Conservation (phyloP, 2,329 filamentous ascomycete species). For the Bertia moriformis region DNA sequence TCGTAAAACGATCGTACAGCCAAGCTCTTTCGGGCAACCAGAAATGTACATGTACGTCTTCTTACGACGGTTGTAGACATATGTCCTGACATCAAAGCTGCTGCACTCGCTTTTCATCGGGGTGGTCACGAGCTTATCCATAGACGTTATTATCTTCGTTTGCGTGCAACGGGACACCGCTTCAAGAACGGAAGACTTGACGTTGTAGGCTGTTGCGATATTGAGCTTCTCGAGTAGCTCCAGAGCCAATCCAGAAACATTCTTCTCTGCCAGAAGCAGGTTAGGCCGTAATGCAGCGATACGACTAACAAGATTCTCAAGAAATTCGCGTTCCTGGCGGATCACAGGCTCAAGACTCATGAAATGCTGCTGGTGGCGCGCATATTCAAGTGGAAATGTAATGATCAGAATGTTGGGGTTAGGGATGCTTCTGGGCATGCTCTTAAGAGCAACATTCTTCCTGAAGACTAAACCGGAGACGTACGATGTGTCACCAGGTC, state of each 20-base stretch:
- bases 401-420: slow-evolving; percentile 83
- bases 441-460: slow-evolving; percentile 91
- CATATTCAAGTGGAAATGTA: slow-evolving; percentile 90
- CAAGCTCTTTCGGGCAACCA: slow-evolving; percentile 75
- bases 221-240: slow-evolving; percentile 77
- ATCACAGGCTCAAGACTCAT: slow-evolving; percentile 97
- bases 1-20: slow-evolving; percentile 84
- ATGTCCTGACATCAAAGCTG: slow-evolving; percentile 91
- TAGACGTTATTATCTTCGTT: slow-evolving; percentile 81
- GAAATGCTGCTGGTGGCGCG: slow-evolving; percentile 81
- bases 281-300: slow-evolving; percentile 77
- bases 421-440: slow-evolving; percentile 75
- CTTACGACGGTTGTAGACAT: slow-evolving; percentile 67
- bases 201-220: slow-evolving; percentile 89
- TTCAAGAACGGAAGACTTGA: slow-evolving; percentile 89
- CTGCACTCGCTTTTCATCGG: slow-evolving; percentile 63
- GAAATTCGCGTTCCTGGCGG: slow-evolving; percentile 85
- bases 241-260: slow-evolving; percentile 79
- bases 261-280: slow-evolving; percentile 78
- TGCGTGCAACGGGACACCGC: slow-evolving; percentile 86
- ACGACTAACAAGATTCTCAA: slow-evolving; percentile 79
- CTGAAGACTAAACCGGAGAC: slow-evolving; percentile 94
- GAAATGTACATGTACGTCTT: slow-evolving; percentile 95
- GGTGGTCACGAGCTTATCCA: slow-evolving; percentile 72
- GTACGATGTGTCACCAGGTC: slow-evolving; percentile 84